These are phyloP conservation scores for Tuber brumale DNA, from an alignment of 495 filamentous ascomycete species.

Conservation along the genomic window DNA sequence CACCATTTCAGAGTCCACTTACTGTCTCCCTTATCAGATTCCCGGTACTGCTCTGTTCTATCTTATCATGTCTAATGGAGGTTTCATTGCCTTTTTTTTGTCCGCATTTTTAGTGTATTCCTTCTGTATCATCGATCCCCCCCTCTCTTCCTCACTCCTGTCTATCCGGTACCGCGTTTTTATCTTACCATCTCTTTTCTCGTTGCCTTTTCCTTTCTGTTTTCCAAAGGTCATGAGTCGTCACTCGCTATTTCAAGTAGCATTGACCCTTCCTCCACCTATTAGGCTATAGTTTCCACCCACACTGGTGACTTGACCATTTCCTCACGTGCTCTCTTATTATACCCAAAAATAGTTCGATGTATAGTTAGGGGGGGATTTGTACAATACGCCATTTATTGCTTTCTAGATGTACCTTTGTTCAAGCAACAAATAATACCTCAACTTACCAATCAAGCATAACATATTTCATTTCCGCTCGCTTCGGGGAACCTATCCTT, in stretches of 20 bases:
- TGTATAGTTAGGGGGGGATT: neutral
- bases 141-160: neutral
- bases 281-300: neutral
- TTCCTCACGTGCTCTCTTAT: neutral
- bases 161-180: neutral
- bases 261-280: neutral
- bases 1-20: neutral
- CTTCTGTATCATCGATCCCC: neutral
- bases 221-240: neutral
- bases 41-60: neutral
- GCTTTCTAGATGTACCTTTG: neutral
- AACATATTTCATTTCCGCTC: neutral
- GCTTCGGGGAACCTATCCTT: neutral
- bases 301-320: neutral
- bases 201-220: neutral
- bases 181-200: neutral
- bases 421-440: conserved; percentile 4
- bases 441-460: neutral
- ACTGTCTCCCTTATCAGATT: neutral
- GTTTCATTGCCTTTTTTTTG: neutral
- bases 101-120: neutral
- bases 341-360: neutral
- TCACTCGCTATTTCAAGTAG: neutral
- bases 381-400: neutral
- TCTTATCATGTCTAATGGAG: conserved; percentile 1